These are phyloP conservation scores for Salinomyces thailandicus DNA, from an alignment of 2,329 filamentous ascomycete genomes.

Conservation along the genomic window DNA sequence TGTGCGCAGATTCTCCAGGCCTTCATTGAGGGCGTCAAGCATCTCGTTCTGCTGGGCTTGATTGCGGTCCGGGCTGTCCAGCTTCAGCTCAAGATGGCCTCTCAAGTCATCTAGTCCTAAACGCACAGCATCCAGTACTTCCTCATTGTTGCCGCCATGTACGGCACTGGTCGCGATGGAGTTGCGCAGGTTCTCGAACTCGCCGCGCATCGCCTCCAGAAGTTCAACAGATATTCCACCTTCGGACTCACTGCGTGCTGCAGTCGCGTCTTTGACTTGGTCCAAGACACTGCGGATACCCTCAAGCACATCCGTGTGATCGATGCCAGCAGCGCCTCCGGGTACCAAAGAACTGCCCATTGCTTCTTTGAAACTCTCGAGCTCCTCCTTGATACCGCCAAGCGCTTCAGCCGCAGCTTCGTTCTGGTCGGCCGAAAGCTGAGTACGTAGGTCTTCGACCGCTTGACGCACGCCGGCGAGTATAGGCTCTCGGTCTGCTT, in stretches of 20 bases:
- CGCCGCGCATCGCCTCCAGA: conserved; percentile 42
- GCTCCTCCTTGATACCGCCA: conserved; percentile 33
- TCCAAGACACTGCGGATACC: conserved; percentile 23
- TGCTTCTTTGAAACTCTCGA: conserved; percentile 34
- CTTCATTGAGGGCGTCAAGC: conserved; percentile 53
- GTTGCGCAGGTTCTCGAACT: conserved; percentile 38
- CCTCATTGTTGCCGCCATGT: conserved; percentile 34
- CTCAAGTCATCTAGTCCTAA: conserved; percentile 41
- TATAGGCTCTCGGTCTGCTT: conserved; percentile 47
- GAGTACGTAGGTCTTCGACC: conserved; percentile 33
- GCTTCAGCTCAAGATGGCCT: conserved; percentile 41
- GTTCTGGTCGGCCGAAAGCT: conserved; percentile 30
- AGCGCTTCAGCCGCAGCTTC: conserved; percentile 32
- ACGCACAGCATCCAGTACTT: conserved; percentile 39
- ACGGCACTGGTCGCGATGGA: conserved; percentile 31
- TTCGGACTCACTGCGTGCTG: conserved; percentile 8
- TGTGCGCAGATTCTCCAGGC: conserved; percentile 62
- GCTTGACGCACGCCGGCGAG: conserved; percentile 52
- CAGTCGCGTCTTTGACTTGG: conserved; percentile 30
- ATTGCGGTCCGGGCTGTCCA: conserved; percentile 44
- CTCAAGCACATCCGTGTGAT: conserved; percentile 19
- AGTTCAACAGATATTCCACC: conserved; percentile 38
- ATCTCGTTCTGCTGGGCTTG: conserved; percentile 45
- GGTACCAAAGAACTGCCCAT: conserved; percentile 34
- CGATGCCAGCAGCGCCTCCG: conserved; percentile 15